Evolutionary conservation across 371 early-diverging fungal species (phyloP).

Genomic region (Zychaea mexicana): DNA sequence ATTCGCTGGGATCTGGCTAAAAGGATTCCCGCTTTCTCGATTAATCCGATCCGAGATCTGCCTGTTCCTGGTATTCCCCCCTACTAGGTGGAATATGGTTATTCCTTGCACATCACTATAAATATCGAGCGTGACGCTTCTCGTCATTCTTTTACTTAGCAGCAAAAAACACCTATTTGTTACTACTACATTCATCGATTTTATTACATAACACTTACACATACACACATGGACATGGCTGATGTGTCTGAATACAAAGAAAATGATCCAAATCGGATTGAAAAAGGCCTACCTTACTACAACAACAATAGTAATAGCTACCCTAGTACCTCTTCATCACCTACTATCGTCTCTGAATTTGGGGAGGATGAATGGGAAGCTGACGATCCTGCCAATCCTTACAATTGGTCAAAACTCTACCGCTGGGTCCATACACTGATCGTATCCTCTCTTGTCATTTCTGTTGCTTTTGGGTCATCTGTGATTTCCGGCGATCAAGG

Average conservation of each 20-base stretch:
- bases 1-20: neutral
- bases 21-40: neutral
- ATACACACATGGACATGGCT: too few species aligned
- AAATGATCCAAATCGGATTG: too few species aligned
- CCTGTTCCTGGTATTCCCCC: neutral
- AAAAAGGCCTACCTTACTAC: too few species aligned
- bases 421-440: constrained; percentile 37
- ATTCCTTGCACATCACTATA: neutral
- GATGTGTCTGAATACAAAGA: too few species aligned
- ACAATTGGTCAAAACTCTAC: constrained; percentile 34
- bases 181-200: too few species aligned
- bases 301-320: too few species aligned
- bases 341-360: neutral
- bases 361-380: neutral
- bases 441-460: constrained; percentile 38
- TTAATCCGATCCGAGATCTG: constrained; percentile 1
- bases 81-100: neutral
- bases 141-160: neutral
- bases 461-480: constrained; percentile 46
- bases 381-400: constrained; percentile 45
- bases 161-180: too few species aligned
- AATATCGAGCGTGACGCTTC: neutral
- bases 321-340: neutral
- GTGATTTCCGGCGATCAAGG: constrained; percentile 34
- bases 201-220: too few species aligned